Conservation (phyloP, 2,329 filamentous ascomycete species). For the Monascus ruber region DNA sequence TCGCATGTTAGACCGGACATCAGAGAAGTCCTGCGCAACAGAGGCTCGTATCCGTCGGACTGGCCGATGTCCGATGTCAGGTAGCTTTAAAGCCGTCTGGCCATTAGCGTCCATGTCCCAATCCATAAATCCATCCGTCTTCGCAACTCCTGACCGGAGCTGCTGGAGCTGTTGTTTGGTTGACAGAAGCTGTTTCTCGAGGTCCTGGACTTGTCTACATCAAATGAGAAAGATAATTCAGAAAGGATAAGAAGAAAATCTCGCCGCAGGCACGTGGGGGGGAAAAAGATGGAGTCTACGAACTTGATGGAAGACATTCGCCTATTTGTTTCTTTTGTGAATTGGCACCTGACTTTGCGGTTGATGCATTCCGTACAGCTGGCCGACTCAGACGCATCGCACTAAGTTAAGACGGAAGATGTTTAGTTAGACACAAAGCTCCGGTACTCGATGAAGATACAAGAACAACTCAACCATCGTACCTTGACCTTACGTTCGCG, state of each 20-base stretch:
- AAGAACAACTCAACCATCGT: constrained; percentile 1
- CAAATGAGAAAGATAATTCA: constrained; percentile 7
- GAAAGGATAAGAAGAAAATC: constrained; percentile 2
- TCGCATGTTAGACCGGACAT: constrained; percentile 61
- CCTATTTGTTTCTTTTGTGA: constrained; percentile 96
- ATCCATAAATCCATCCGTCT: constrained; percentile 37
- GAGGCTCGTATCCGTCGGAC: constrained; percentile 51
- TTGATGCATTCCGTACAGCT: constrained; percentile 97
- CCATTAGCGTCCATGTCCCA: constrained; percentile 25
- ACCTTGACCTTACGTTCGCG: constrained; percentile 66
- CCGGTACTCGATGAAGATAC: too few species aligned
- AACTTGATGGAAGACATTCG: constrained; percentile 97
- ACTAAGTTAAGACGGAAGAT: constrained; percentile 35
- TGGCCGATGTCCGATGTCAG: constrained; percentile 55
- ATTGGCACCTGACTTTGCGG: constrained; percentile 93
- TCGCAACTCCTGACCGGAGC: constrained; percentile 53
- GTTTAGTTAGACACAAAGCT: neutral
- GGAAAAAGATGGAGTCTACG: constrained; percentile 14
- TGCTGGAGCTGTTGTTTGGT: constrained; percentile 70
- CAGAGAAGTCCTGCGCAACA: constrained; percentile 56
- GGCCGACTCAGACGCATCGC: constrained; percentile 89
- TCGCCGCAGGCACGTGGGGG: neutral
- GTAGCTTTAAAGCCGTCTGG: constrained; percentile 46
- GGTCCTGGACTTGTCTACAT: constrained; percentile 73
- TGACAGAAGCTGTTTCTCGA: constrained; percentile 79